Evolutionary conservation across 176 grass and related monocot genomes (phyloP), one percentile per base, ranked within the genome.

Genomic region (Leersia perrieri): DNA sequence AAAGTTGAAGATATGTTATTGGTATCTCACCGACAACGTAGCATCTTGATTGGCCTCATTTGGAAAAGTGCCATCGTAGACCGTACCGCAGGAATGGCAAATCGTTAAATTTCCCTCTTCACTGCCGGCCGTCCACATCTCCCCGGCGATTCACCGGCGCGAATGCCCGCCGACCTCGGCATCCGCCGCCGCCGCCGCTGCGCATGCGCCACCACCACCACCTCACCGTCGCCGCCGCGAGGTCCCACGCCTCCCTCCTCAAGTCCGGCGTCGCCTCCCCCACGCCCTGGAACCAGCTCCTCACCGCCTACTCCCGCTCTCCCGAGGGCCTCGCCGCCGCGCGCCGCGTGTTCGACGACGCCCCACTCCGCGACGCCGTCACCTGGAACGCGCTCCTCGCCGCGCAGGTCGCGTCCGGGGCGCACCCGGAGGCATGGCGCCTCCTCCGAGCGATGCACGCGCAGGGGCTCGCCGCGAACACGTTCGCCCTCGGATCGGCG

Each of bases 371-470:
- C 2, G 92, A 91, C 45, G 33, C 68, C 5, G 89, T 70, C 68
- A 89, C 92, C 33, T 91, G 89, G 92, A 94, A 94, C 80, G 63
- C 92, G 42, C 80, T 94, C 36, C 83, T 94, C 77, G 68, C 89
- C 0, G 86, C 89, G 0, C 68, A 91, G 8, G 86, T 89, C 67
- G 49, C 83, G 0, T 82, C 72, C 2, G 61, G 61, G 3, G 82
- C 83, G 68, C 61, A 89, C 22, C 4, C 13, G 3, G 63, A 41
- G 5, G 83, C 89, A 78, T 84, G 80, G 83, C 1, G 5, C 51
- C 51, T 91, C 60, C 47, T 89, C 14, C 31, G 41, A 0, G 14
- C 9, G 25, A 94, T 94, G 92, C 76, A 83, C 40, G 77, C 22
- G 3, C 30, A 13, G 5, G 83, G 80, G 1, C 33, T 94, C 22